phyloP scores from a whole-genome alignment of 805 yeast genomes.

The Scheffersomyces amazonensis region DNA sequence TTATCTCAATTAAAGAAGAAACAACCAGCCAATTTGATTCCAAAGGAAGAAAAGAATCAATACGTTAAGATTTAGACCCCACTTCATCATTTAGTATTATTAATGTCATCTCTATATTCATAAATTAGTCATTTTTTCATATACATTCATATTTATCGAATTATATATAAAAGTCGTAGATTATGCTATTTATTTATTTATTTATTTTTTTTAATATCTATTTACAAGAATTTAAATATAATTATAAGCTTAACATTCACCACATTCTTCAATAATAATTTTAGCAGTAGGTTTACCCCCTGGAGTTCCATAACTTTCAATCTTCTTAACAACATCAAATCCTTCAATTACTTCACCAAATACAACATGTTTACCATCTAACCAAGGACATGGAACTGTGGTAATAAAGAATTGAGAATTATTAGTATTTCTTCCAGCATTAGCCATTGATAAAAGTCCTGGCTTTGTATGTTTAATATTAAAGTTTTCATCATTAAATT shows the following conservation, averaged over 20 bases:
- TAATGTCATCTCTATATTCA: neutral
- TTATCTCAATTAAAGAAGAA: constrained; percentile 57
- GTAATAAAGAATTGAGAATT: constrained; percentile 96
- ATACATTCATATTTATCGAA: neutral
- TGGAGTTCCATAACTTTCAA: constrained; percentile 61
- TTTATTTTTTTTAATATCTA: neutral
- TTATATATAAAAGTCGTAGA: no score
- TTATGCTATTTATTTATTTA: constrained; percentile 2
- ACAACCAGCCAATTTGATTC: constrained; percentile 35
- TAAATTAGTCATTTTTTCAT: constrained; percentile 1
- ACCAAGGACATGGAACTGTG: constrained; percentile 75
- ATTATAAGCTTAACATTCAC: constrained; percentile 46
- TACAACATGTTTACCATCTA: constrained; percentile 76
- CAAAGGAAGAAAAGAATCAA: constrained; percentile 31
- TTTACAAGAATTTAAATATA: neutral
- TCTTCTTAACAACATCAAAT: constrained; percentile 77
- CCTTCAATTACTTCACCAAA: constrained; percentile 85
- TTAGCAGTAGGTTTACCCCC: constrained; percentile 46
- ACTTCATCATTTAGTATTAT: neutral
- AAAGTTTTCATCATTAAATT: constrained; percentile 78
- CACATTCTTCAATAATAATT: constrained; percentile 53
- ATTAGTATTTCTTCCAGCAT: constrained; percentile 97
- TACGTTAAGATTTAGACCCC: constrained; percentile 27
- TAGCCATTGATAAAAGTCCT: constrained; percentile 91
- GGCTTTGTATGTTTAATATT: constrained; percentile 70